Evolutionary conservation across 805 yeast species (phyloP).

Genomic region (Maudiozyma turicensis): DNA sequence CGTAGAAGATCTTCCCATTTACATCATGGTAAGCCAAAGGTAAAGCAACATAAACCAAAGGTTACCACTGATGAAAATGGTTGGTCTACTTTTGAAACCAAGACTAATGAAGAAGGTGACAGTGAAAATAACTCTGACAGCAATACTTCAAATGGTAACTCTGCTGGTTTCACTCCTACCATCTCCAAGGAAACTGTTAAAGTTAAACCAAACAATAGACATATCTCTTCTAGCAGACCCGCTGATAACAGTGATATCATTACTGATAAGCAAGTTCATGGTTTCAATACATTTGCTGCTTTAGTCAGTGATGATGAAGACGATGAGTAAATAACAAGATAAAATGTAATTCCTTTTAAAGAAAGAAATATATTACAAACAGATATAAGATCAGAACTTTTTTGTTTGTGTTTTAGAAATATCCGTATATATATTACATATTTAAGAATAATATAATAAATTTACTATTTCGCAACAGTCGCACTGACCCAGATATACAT

Average conservation of each 20-base stretch:
- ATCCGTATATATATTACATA: too few species aligned
- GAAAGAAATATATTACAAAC: too few species aligned
- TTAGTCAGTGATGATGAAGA: slow-evolving; percentile 51
- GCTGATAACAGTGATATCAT: slow-evolving; percentile 63
- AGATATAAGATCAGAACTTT: too few species aligned
- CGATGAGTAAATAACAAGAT: slow-evolving; percentile 16
- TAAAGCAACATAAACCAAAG: slow-evolving; percentile 46
- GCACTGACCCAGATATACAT: too few species aligned
- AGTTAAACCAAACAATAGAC: slow-evolving; percentile 63
- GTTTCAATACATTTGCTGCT: slow-evolving; percentile 77
- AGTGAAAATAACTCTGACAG: slow-evolving; percentile 16
- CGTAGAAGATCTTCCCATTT: slow-evolving; percentile 56
- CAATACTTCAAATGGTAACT: slow-evolving; percentile 32
- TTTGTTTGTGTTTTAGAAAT: too few species aligned
- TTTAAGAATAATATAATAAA: too few species aligned
- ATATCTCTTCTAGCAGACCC: slow-evolving; percentile 64
- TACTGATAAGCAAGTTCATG: slow-evolving; percentile 54
- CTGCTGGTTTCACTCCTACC: slow-evolving; percentile 10
- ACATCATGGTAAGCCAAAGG: slow-evolving; percentile 41
- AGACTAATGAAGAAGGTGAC: slow-evolving; percentile 21
- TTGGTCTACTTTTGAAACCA: slow-evolving; percentile 62
- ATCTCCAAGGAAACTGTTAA: slow-evolving; percentile 38
- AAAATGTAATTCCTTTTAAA: background rate
- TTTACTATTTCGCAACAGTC: too few species aligned
- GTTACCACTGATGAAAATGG: slow-evolving; percentile 65